phyloP scores from a whole-genome alignment of 1,284 basidiomycete species.

The Cryptococcus jaspeensis region DNA sequence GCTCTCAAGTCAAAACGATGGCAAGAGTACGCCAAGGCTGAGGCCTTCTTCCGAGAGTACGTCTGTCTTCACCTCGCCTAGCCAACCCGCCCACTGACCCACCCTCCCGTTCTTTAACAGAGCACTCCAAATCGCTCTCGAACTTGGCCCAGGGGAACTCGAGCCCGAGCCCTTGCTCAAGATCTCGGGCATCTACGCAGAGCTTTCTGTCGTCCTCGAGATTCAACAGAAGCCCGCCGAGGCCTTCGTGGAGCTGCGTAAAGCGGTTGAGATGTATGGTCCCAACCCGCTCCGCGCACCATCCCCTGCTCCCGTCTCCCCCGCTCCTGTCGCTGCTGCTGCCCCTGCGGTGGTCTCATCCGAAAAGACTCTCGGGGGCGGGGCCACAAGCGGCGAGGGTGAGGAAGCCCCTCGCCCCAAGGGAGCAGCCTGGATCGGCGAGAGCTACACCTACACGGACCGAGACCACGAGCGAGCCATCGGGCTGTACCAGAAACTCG shows the following conservation, averaged over 20 bases:
- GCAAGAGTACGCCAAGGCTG: slow-evolving; percentile 41
- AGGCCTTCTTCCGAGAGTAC: slow-evolving; percentile 42
- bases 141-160: slow-evolving; percentile 19
- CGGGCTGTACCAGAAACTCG: slow-evolving; percentile 41
- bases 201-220: slow-evolving; percentile 43
- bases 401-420: too few relatives aligned
- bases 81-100: neutral
- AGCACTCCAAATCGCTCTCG: slow-evolving; percentile 12
- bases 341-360: neutral
- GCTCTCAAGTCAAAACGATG: slow-evolving; percentile 45
- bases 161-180: slow-evolving; percentile 45
- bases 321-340: neutral
- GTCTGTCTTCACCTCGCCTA: slow-evolving; percentile 5
- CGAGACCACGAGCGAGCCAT: slow-evolving; percentile 45
- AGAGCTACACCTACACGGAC: slow-evolving; percentile 16
- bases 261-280: slow-evolving; percentile 38
- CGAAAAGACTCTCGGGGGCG: slow-evolving; percentile 2
- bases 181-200: slow-evolving; percentile 48
- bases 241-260: slow-evolving; percentile 36
- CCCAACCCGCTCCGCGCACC: slow-evolving; percentile 21
- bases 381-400: neutral
- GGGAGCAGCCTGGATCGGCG: slow-evolving; percentile 10
- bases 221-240: slow-evolving; percentile 30
- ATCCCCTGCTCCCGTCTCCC: neutral
- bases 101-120: neutral